Percentiles rank a stretch among this genome's conserved stretches.
These are phyloP conservation scores for Rhizopogon roseolus DNA, from an alignment of 768 basidiomycete genomes.

Conservation along the genomic window DNA sequence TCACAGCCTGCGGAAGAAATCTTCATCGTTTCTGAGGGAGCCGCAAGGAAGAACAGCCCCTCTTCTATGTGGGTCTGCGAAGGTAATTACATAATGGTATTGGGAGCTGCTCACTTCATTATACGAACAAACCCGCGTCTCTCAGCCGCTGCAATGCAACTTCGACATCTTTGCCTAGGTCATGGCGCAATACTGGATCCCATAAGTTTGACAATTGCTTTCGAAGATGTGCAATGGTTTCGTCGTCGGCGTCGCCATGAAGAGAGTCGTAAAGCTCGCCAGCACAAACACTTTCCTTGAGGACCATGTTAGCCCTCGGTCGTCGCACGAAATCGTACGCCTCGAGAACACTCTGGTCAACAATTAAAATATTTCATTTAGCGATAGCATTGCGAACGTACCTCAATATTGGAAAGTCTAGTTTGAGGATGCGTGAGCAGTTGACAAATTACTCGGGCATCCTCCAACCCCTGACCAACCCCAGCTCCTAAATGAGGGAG, in stretches of 20 bases:
- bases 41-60: not conserved
- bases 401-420: conserved; percentile 35
- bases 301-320: conserved; percentile 47
- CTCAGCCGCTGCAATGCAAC: conserved; percentile 21
- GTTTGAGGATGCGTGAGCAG: conserved; percentile 42
- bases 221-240: conserved; percentile 23
- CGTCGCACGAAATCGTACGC: conserved; percentile 42
- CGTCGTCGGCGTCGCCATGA: conserved; percentile 27
- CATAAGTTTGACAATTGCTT: conserved; percentile 35
- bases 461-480: conserved; percentile 57
- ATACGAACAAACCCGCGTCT: not conserved
- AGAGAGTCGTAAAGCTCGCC: conserved; percentile 36
- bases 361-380: not conserved
- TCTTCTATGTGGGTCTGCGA: not conserved
- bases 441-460: conserved; percentile 41
- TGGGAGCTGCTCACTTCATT: not conserved
- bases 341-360: conserved; percentile 36
- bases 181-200: conserved; percentile 47
- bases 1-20: not conserved
- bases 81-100: not conserved
- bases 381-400: conserved; percentile 12
- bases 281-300: conserved; percentile 32
- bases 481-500: conserved; percentile 55
- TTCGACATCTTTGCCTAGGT: conserved; percentile 36
- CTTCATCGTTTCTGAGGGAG: not conserved